Evolutionary conservation across 2,329 filamentous ascomycete species (phyloP), one percentile per base, ranked within the genome.

Genomic region (Colletotrichum godetiae): DNA sequence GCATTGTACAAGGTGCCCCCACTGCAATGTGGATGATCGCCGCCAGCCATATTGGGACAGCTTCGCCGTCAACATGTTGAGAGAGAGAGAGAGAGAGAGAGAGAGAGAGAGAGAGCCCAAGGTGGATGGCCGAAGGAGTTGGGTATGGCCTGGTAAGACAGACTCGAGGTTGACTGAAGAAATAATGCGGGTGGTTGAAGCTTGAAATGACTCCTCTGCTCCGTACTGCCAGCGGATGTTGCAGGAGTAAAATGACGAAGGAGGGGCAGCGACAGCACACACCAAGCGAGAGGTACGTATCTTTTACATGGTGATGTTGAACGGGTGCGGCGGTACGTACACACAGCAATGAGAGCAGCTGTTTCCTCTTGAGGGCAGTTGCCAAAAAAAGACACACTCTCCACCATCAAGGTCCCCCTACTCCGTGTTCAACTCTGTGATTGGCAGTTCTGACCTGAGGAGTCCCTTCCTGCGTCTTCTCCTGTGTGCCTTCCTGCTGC

Each of bases 331-430:
- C 31, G 22, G 33, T 65, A 65, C 62, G 52, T 65, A 65, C 33
- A 42, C 15, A 6, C 13, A 7, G 37, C 15, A 15, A 42, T 42
- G 37, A 42, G 37, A 15, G 37, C 37, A 42, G 37, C 33, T n/a
- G 27, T 22, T 11, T 24, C 24, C 37, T 27, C 22, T 53, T 53
- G 58, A 53, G 15, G 55, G 53, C 37, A 42, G 37, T 42, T 42
- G 29, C 60, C 70, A 60, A 73, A 73, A 65, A 73, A 73, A 70
- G 70, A 13, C 33, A 52, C 31, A 27, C 8, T 19, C 24, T 31
- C 70, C 70, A 65, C 55, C 49, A 12, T 13, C 7, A 12, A 2
- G 19, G 56, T 49, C n/a, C n/a, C 42, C 22, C 27, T 19, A 31
- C n/a, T n/a, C n/a, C n/a, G n/a, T n/a, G n/a, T 24, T 46, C 60